Base-by-base conservation (phyloP, 1,139 yeast genomes). In the Suhomyces maxii region DNA sequence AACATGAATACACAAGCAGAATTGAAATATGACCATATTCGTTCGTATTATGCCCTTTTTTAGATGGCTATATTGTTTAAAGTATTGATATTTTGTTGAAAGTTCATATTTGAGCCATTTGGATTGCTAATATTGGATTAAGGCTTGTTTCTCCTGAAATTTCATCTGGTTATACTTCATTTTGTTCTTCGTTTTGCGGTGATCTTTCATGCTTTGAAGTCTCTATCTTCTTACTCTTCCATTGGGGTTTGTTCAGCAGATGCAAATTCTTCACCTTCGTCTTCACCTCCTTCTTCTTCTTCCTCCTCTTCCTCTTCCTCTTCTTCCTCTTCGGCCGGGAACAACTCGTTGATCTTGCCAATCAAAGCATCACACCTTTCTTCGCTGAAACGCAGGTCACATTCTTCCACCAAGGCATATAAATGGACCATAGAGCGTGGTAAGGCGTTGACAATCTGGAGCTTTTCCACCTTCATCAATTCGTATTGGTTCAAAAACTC, bases 361-460 rank as follows among this genome's bases (percentile, higher is more conserved):
- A 87, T 52, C 3, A 89, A 77, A 2, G 69, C 68, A 41, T 80
- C 79, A 46, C 86, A 76, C 48, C 82, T 77, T 1, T 80, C 86
- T 48, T 84, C 87, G 18, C 73, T 67, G 57, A 89, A 85, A 53
- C 98, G 73, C 54, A 80, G 84, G 55, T 91, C 98, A 64, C 97
- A 91, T 63, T 93, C 98, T 60, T 93, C 99, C 3, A 93, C 83
- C 37, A 91, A 71, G 0, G 93, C 76, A 63, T 83, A 89, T 46
- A 93, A 73, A 36, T 82, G 85, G 4, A 90, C 97, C 74, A 89
- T 69, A 2, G 90, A 81, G 41, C 85, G 71, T 0, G 98, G 98
- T 36, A 90, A 76, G 6, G 83, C 73, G 64, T 93, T 91, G 48
- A 90, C 77, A 34, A 93, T 80, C 65, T 91, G 97, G 36, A 93